These are phyloP conservation scores for Fusarium sp. DNA, from an alignment of 2,329 filamentous ascomycete genomes.

Conservation along the genomic window DNA sequence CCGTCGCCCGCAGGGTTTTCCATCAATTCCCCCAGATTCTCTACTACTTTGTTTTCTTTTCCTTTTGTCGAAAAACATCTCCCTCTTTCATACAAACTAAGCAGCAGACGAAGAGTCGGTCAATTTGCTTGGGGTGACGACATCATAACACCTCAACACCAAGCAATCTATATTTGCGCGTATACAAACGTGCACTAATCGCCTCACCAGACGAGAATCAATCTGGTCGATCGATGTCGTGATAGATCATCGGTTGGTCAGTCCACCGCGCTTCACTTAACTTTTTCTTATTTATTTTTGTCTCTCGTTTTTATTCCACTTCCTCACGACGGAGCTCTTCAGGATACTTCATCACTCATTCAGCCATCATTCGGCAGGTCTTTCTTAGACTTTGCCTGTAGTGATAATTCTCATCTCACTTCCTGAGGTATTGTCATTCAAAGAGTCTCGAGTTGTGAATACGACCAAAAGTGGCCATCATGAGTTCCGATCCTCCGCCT, in stretches of 20 bases:
- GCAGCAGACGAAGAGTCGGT: background rate
- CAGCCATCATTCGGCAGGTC: slow-evolving; percentile 1
- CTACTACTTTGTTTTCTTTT: slow-evolving; percentile 8
- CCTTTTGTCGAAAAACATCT: background rate
- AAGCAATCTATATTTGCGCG: slow-evolving; percentile 5
- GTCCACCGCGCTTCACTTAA: slow-evolving; percentile 15
- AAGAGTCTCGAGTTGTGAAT: background rate
- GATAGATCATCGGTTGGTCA: slow-evolving; percentile 27
- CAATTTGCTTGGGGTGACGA: background rate
- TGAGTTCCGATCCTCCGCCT: slow-evolving; percentile 33
- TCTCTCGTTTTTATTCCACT: slow-evolving; percentile 20
- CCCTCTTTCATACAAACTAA: background rate
- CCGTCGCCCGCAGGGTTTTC: slow-evolving; percentile 29
- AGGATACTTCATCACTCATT: slow-evolving; percentile 31
- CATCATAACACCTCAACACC: slow-evolving; percentile 21
- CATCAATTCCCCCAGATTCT: slow-evolving; percentile 26
- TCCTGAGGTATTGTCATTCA: background rate
- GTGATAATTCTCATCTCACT: background rate
- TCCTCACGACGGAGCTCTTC: background rate
- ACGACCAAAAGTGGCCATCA: slow-evolving; percentile 12
- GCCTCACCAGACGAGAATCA: slow-evolving; percentile 6
- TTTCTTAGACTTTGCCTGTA: background rate
- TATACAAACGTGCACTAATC: slow-evolving; percentile 5
- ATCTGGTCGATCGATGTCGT: slow-evolving; percentile 26
- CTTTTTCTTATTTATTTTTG: background rate